Conservation (phyloP, 1,284 basidiomycete genomes). For the Cryptococcus hybrid region DNA sequence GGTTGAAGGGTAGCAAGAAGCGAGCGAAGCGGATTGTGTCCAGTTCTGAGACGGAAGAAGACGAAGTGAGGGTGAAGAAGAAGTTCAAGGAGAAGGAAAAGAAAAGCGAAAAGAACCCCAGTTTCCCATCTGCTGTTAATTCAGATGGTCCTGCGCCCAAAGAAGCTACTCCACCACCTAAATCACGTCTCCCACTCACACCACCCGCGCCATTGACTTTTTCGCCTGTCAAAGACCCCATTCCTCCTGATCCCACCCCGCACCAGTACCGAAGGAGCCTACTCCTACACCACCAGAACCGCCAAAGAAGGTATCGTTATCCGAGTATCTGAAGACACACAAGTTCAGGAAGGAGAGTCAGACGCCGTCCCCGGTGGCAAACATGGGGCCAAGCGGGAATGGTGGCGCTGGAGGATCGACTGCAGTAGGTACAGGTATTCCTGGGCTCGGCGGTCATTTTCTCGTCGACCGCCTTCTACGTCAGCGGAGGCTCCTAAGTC, state of each 20-base stretch:
- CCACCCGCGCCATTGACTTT: neutral
- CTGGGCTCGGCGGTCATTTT: neutral
- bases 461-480: slow-evolving; percentile 7
- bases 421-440: too few species aligned
- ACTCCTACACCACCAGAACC: slow-evolving; percentile 27
- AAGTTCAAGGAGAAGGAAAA: neutral
- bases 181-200: neutral
- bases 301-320: slow-evolving; percentile 39
- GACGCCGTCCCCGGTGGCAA: neutral
- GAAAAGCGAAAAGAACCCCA: neutral
- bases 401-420: too few species aligned
- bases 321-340: slow-evolving; percentile 39
- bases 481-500: neutral
- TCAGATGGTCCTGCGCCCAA: neutral
- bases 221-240: neutral
- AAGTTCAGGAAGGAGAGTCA: slow-evolving; percentile 35
- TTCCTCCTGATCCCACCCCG: slow-evolving; percentile 8
- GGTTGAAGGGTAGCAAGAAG: neutral
- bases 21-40: slow-evolving; percentile 19
- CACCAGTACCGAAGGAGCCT: slow-evolving; percentile 24
- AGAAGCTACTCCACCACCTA: neutral
- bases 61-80: slow-evolving; percentile 11
- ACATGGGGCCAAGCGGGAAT: too few species aligned
- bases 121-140: neutral
- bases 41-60: slow-evolving; percentile 17